phyloP scores from a whole-genome alignment of 2,329 filamentous ascomycete genomes.

The Exophiala spinifera region DNA sequence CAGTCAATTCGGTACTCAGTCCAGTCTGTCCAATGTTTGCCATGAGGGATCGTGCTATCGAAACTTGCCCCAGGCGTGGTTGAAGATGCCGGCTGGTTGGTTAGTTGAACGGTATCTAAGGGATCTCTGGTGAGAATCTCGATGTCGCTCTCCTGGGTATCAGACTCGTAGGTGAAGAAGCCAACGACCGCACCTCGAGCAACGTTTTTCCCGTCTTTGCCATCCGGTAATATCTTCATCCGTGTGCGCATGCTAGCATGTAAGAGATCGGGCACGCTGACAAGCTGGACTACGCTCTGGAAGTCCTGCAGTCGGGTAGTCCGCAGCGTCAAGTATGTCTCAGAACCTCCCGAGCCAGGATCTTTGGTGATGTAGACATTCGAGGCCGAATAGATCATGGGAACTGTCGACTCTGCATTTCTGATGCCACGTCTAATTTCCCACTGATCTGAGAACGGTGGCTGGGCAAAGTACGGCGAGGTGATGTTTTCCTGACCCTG shows the following conservation, averaged over 20 bases:
- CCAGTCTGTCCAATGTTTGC: constrained; percentile 40
- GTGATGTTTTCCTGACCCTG: constrained; percentile 24
- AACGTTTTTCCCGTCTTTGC: constrained; percentile 29
- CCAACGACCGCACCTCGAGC: constrained; percentile 48
- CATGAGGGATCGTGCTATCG: constrained; percentile 30
- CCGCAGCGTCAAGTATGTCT: constrained; percentile 47
- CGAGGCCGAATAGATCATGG: constrained; percentile 45
- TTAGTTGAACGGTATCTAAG: constrained; percentile 41
- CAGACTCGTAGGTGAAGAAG: constrained; percentile 50
- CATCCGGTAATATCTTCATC: constrained; percentile 40
- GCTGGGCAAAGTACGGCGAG: constrained; percentile 34
- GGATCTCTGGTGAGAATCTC: constrained; percentile 52
- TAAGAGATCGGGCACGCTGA: constrained; percentile 42
- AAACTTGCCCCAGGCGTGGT: constrained; percentile 37
- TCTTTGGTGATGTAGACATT: constrained; percentile 47
- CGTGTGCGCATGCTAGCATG: constrained; percentile 49
- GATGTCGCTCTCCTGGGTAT: constrained; percentile 51
- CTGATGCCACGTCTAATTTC: constrained; percentile 47
- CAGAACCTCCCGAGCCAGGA: constrained; percentile 10
- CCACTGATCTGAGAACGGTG: constrained; percentile 39
- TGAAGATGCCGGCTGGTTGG: constrained; percentile 45
- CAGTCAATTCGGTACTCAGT: constrained; percentile 43
- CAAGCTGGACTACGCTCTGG: constrained; percentile 50
- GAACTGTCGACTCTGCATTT: constrained; percentile 34
- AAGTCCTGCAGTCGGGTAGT: constrained; percentile 43